Evolutionary conservation across 2,329 filamentous ascomycete species (phyloP).

Genomic region (Venturiaceae sp.): DNA sequence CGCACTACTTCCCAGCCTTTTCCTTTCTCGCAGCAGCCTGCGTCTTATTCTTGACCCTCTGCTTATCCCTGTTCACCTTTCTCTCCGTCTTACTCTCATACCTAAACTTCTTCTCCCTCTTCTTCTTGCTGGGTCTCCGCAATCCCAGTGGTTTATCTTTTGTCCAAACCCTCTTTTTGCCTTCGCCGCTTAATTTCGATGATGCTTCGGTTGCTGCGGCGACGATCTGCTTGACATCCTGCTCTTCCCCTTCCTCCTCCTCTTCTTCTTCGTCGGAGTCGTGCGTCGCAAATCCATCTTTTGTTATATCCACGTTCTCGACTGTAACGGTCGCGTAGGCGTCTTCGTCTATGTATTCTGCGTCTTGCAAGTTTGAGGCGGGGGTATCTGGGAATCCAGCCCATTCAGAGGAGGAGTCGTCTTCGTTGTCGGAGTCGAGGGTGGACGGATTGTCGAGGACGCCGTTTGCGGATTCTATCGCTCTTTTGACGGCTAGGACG

Average conservation of each 20-base stretch:
- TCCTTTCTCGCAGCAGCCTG: conserved; percentile 48
- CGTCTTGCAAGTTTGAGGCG: conserved; percentile 33
- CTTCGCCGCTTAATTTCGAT: not conserved
- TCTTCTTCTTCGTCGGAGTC: conserved; percentile 23
- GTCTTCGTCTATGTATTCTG: conserved; percentile 94
- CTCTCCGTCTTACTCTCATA: conserved; percentile 87
- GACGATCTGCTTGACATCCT: conserved; percentile 19
- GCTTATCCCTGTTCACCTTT: conserved; percentile 48
- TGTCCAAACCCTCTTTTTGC: conserved; percentile 17
- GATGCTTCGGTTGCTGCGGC: conserved; percentile 13
- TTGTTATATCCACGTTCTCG: conserved; percentile 73
- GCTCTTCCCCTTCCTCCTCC: conserved; percentile 18
- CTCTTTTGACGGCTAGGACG: not conserved
- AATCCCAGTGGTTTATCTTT: conserved; percentile 21
- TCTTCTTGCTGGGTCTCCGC: conserved; percentile 25
- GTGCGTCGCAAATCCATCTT: conserved; percentile 58
- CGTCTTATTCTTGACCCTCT: conserved; percentile 61
- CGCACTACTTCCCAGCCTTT: not conserved
- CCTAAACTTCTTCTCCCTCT: conserved; percentile 80
- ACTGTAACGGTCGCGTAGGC: conserved; percentile 92
- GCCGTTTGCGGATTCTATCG: not conserved
- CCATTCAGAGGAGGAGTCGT: conserved; percentile 9
- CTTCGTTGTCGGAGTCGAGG: conserved; percentile 9
- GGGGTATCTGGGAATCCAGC: not conserved
- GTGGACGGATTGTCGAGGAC: not conserved